Conservation (phyloP, 768 basidiomycete species). For the Suillus subluteus region DNA sequence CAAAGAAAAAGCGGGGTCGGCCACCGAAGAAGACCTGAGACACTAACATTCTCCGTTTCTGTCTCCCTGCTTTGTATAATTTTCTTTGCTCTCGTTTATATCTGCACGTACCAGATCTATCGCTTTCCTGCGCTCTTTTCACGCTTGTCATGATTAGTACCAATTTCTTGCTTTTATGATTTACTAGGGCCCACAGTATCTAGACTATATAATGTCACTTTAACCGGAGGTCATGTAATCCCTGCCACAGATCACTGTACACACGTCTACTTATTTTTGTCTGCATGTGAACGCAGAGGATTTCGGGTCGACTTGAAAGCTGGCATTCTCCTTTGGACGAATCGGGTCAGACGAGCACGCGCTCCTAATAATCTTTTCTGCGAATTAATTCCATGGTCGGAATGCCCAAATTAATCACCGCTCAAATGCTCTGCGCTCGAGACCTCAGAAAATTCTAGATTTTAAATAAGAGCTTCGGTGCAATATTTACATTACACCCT, state of each 20-base stretch:
- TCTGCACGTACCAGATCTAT: constrained; percentile 6
- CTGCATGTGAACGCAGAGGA: constrained; percentile 32
- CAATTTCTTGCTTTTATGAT: constrained; percentile 37
- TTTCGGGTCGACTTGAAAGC: constrained; percentile 23
- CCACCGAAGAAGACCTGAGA: constrained; percentile 52
- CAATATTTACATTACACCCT: constrained; percentile 27
- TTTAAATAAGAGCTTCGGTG: constrained; percentile 24
- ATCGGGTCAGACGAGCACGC: constrained; percentile 23
- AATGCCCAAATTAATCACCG: constrained; percentile 40
- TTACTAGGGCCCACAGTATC: constrained; percentile 37
- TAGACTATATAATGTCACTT: constrained; percentile 40
- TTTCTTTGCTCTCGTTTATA: constrained; percentile 16
- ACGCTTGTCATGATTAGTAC: constrained; percentile 39
- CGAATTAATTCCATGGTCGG: constrained; percentile 37
- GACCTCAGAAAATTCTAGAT: constrained; percentile 21
- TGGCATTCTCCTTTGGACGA: constrained; percentile 14
- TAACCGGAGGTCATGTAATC: constrained; percentile 21
- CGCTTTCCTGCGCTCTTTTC: constrained; percentile 33
- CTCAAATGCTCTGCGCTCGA: constrained; percentile 27
- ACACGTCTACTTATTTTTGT: constrained; percentile 36
- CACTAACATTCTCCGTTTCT: constrained; percentile 19
- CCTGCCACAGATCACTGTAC: constrained; percentile 17
- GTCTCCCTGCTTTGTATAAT: constrained; percentile 36
- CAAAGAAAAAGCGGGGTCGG: constrained; percentile 74
- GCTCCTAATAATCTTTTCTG: constrained; percentile 24